Evolutionary conservation across 2,329 filamentous ascomycete species (phyloP).

Genomic region (Claviceps spartinae): DNA sequence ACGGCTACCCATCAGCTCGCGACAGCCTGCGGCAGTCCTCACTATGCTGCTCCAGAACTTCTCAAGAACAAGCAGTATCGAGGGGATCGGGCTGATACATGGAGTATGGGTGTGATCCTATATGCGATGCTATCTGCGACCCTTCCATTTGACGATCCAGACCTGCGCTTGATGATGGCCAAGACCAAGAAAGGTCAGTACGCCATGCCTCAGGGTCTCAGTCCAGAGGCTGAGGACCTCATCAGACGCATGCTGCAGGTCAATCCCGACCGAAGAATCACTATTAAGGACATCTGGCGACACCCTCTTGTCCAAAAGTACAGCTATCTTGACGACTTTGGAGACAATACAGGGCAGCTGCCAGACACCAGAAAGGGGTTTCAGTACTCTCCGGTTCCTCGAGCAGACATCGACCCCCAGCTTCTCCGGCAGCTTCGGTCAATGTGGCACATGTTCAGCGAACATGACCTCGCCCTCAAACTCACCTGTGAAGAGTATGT

Average conservation of each 20-base stretch:
- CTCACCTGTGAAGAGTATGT: slow-evolving; percentile 53
- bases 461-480: slow-evolving; percentile 55
- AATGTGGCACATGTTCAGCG: slow-evolving; percentile 77
- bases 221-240: slow-evolving; percentile 58
- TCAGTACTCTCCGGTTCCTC: slow-evolving; percentile 41
- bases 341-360: slow-evolving; percentile 38
- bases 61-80: slow-evolving; percentile 65
- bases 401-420: slow-evolving; percentile 63
- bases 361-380: slow-evolving; percentile 47
- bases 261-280: slow-evolving; percentile 66
- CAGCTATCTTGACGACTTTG: slow-evolving; percentile 56
- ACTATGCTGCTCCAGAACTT: slow-evolving; percentile 91
- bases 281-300: slow-evolving; percentile 67
- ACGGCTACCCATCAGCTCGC: slow-evolving; percentile 64
- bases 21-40: slow-evolving; percentile 89
- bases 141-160: slow-evolving; percentile 65
- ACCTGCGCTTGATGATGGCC: slow-evolving; percentile 47
- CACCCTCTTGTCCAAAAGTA: slow-evolving; percentile 83
- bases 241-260: slow-evolving; percentile 67
- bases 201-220: slow-evolving; percentile 48
- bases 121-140: slow-evolving; percentile 76
- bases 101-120: slow-evolving; percentile 84
- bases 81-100: slow-evolving; percentile 79
- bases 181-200: slow-evolving; percentile 48
- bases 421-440: slow-evolving; percentile 76